Conservation (phyloP, 148 eudicot genomes). For the Rhododendron ovatum region DNA sequence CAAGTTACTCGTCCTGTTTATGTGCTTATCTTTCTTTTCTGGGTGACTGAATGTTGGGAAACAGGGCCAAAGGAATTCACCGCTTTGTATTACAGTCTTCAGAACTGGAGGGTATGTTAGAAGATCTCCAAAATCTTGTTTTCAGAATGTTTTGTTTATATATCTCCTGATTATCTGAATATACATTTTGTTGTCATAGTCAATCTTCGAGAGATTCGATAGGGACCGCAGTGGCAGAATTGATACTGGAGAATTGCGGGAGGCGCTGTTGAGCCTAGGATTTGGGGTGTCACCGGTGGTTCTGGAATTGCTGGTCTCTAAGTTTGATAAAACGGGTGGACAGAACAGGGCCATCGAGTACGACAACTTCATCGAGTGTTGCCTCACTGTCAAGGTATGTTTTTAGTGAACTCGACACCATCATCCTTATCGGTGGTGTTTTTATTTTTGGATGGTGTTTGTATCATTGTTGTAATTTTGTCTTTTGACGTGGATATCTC, state of each 20-base stretch:
- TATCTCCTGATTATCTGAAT: background rate
- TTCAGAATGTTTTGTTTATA: background rate
- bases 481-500: background rate
- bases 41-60: background rate
- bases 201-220: conserved; percentile 80
- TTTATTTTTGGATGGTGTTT: background rate
- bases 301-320: conserved; percentile 78
- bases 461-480: background rate
- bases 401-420: background rate
- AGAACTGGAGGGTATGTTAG: conserved; percentile 78
- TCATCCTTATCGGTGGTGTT: background rate
- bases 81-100: conserved; percentile 68
- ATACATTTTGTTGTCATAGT: conserved; percentile 24
- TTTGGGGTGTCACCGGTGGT: conserved; percentile 69
- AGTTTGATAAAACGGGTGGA: conserved; percentile 86
- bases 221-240: conserved; percentile 86
- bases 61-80: conserved; percentile 91
- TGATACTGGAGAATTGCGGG: conserved; percentile 72
- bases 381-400: conserved; percentile 87
- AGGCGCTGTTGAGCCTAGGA: conserved; percentile 83
- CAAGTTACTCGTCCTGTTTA: background rate
- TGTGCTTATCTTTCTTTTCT: background rate
- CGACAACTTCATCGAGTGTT: conserved; percentile 98
- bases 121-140: background rate
- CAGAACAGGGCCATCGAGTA: conserved; percentile 76